Evolutionary conservation across 2,329 filamentous ascomycete species (phyloP).

Genomic region (Epichloe gansuensis): DNA sequence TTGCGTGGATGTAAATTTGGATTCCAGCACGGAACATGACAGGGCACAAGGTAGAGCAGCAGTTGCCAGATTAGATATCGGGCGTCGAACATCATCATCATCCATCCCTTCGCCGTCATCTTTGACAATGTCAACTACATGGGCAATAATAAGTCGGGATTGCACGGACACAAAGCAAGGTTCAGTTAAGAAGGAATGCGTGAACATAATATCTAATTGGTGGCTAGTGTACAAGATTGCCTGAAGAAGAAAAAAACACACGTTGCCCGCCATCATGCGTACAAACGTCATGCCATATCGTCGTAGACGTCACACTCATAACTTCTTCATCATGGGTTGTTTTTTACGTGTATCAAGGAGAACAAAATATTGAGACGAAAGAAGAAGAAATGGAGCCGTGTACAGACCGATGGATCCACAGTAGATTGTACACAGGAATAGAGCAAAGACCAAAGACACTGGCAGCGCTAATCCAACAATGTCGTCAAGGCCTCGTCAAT

Average conservation of each 20-base stretch:
- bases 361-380: not conserved
- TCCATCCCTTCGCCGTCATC: no score
- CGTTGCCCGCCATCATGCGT: not conserved
- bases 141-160: no score
- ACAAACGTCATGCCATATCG: constrained; percentile 2
- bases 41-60: no score
- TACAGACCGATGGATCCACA: not conserved
- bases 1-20: no score
- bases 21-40: no score
- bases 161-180: no score
- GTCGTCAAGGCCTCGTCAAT: not conserved
- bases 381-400: not conserved
- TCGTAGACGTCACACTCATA: constrained; percentile 3
- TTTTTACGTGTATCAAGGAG: not conserved
- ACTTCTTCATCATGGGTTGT: not conserved
- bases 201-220: not conserved
- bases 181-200: not conserved
- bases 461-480: not conserved
- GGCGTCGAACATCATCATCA: no score
- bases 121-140: no score
- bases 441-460: no score
- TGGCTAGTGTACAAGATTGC: not conserved
- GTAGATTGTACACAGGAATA: not conserved
- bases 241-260: not conserved
- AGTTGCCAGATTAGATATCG: no score